Base-by-base conservation (phyloP, 306 rosid genomes). In the Vachellia pachyceras region DNA sequence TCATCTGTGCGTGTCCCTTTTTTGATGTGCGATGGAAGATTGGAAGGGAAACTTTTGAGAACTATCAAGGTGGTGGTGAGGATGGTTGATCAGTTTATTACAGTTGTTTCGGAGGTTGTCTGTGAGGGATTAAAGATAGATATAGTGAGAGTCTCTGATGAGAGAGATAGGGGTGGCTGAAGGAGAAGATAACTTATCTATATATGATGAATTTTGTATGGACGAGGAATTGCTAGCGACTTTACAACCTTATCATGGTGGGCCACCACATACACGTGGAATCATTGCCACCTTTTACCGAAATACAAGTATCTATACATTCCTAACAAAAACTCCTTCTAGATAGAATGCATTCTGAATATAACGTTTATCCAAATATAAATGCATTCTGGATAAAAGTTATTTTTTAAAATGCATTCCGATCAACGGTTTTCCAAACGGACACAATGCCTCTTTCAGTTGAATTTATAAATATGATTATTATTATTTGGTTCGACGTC, bases 121-220 rank as follows among this genome's bases (percentile, higher is more conserved):
- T 41, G 83, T 55, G 60, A 54, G 22, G 75, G 47, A 25, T 65
- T 69, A 52, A 52, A 46, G 70, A 83, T 66, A 11, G 45, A 79
- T n/a, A 4, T 17, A 54, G 60, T 18, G 60, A n/a, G 10, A 54
- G 25, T 6, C 22, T 15, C 33, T 29, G 33, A 29, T 29, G 68
- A 33, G 73, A 42, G 84, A 49, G 77, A 79, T 74, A 68, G 72
- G 77, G 37, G 69, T 80, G 61, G 63, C 50, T 80, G 54, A 42
- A 60, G 9, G 80, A 10, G 36, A 54, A 49, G 81, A 84, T 79
- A 70, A 83, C 91, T 85, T 88, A 85, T 88, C 91, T 76, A 40
- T 65, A 42, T 66, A 77, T 17, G 6, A 73, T 47, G 55, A 75
- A 84, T 84, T 60, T 60, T 84, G 85, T 80, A 85, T 86, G 94